Percentiles rank a stretch among this genome's conserved stretches.
Conservation (phyloP, 164 flowering plant species). For the Magnolia sinica region DNA sequence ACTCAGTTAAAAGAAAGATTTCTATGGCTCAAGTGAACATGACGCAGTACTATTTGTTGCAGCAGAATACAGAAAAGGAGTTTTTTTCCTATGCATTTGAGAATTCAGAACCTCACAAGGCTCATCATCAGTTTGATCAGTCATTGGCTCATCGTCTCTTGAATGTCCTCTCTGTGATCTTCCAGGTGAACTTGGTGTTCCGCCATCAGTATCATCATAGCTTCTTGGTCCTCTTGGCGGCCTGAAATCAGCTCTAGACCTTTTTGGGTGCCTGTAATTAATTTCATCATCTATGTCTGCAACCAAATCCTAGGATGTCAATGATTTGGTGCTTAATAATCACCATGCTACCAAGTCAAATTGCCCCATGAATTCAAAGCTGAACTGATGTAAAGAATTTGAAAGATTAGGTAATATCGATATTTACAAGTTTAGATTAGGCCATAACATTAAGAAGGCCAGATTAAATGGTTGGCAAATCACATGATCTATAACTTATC, state of each 20-base stretch:
- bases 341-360: not conserved
- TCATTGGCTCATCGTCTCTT: conserved; percentile 79
- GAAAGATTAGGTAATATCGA: too few relatives aligned
- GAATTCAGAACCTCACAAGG: conserved; percentile 49
- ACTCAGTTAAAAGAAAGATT: not conserved
- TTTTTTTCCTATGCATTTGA: not conserved
- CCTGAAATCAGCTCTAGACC: conserved; percentile 72
- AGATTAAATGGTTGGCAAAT: too few relatives aligned
- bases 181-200: conserved; percentile 77
- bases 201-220: conserved; percentile 61
- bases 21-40: not conserved
- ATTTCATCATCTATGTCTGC: conserved; percentile 86
- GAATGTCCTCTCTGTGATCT: conserved; percentile 47
- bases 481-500: too few relatives aligned
- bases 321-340: not conserved
- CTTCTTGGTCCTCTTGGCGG: conserved; percentile 48
- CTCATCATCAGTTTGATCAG: conserved; percentile 83
- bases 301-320: conserved; percentile 8
- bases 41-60: not conserved
- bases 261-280: conserved; percentile 69
- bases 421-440: too few relatives aligned
- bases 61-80: not conserved
- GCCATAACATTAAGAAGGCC: too few relatives aligned
- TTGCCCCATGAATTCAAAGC: not conserved
- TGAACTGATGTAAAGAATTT: too few relatives aligned